These are phyloP conservation scores for Beauveria rudraprayagi DNA, from an alignment of 2,329 filamentous ascomycete genomes.

Conservation along the genomic window DNA sequence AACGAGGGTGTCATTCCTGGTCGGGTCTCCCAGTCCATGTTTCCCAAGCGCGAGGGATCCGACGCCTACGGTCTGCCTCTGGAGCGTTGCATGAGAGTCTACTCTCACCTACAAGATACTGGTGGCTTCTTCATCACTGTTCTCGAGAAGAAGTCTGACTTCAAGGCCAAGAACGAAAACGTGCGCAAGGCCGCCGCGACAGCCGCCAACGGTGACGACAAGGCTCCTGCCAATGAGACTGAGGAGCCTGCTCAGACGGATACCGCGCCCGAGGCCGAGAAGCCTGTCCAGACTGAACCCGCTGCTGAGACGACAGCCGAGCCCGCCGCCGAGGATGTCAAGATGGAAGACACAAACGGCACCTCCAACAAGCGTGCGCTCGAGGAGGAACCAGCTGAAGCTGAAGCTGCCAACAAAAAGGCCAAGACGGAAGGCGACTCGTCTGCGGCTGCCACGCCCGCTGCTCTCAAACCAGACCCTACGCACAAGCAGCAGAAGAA, in stretches of 20 bases:
- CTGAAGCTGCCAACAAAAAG: slow-evolving; percentile 39
- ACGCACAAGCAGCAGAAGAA: slow-evolving; percentile 30
- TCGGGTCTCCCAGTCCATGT: slow-evolving; percentile 74
- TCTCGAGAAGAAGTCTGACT: slow-evolving; percentile 82
- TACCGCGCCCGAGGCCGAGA: slow-evolving; percentile 18
- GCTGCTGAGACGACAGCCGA: slow-evolving; percentile 12
- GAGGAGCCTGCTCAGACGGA: slow-evolving; percentile 25
- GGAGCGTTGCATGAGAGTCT: slow-evolving; percentile 86
- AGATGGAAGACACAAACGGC: slow-evolving; percentile 23
- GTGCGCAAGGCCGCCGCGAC: slow-evolving; percentile 31
- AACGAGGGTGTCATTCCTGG: slow-evolving; percentile 49
- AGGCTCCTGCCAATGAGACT: slow-evolving; percentile 20
- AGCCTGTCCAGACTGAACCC: slow-evolving; percentile 19
- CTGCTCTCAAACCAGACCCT: slow-evolving; percentile 20
- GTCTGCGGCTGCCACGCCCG: slow-evolving; percentile 16
- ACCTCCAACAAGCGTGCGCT: slow-evolving; percentile 26
- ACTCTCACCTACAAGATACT: slow-evolving; percentile 91
- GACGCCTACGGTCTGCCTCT: slow-evolving; percentile 62
- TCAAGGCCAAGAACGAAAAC: slow-evolving; percentile 66
- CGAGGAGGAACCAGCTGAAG: slow-evolving; percentile 25
- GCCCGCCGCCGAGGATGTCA: slow-evolving; percentile 21
- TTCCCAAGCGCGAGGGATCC: slow-evolving; percentile 52
- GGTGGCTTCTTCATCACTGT: slow-evolving; percentile 97
- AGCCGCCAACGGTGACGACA: slow-evolving; percentile 8
- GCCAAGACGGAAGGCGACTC: slow-evolving; percentile 31